Evolutionary conservation across 768 basidiomycete genomes (phyloP).

Genomic region (Collybiopsis confluens): DNA sequence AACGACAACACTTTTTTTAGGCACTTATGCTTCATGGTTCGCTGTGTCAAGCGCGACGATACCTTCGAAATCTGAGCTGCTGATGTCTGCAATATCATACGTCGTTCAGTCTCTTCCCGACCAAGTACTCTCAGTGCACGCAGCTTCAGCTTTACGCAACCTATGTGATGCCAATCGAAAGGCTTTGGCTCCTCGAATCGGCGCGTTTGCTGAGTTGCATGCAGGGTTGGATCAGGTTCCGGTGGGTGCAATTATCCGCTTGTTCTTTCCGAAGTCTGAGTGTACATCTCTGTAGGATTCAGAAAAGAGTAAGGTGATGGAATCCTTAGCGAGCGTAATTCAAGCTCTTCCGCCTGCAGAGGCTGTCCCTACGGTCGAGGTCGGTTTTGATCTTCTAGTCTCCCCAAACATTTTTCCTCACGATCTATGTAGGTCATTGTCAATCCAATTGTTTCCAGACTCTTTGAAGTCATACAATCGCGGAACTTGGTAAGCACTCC

Average conservation of each 20-base stretch:
- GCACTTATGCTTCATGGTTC: conserved; percentile 79
- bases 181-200: conserved; percentile 80
- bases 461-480: conserved; percentile 57
- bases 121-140: conserved; percentile 57
- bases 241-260: conserved; percentile 35
- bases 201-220: conserved; percentile 81
- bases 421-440: conserved; percentile 56
- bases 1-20: too few species aligned
- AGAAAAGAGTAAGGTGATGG: conserved; percentile 86
- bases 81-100: conserved; percentile 64
- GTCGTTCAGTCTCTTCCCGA: conserved; percentile 71
- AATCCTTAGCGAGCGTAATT: conserved; percentile 90
- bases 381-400: conserved; percentile 21
- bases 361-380: conserved; percentile 74
- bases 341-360: conserved; percentile 81
- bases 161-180: conserved; percentile 86
- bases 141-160: conserved; percentile 79
- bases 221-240: conserved; percentile 70
- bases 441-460: conserved; percentile 65
- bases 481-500: conserved; percentile 27
- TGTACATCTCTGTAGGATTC: conserved; percentile 46
- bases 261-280: too few species aligned
- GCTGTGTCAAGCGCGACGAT: conserved; percentile 39
- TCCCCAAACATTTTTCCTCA: not conserved
- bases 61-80: conserved; percentile 34